These are phyloP conservation scores for Adiantum capillusveneris DNA, from an alignment of 75 land plant species.

Conservation along the genomic window DNA sequence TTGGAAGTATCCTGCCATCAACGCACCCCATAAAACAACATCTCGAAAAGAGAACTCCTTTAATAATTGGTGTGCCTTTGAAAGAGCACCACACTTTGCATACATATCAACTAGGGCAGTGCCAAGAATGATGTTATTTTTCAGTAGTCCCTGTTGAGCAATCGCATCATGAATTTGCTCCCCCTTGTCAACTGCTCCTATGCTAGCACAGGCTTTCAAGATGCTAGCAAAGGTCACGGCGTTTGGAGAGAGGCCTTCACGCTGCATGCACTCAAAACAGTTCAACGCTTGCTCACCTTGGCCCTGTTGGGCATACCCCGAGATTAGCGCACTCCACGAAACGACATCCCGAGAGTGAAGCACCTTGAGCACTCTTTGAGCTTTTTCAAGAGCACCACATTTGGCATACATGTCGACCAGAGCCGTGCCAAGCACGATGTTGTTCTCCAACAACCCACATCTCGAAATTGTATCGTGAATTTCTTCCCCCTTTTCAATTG, in stretches of 20 bases:
- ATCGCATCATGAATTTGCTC: slow-evolving; percentile 11
- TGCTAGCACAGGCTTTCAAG: slow-evolving; percentile 13
- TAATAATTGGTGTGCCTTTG: slow-evolving; percentile 11
- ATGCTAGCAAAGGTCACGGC: slow-evolving; percentile 21
- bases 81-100: slow-evolving; percentile 27
- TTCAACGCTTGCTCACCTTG: slow-evolving; percentile 12
- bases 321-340: slow-evolving; percentile 25
- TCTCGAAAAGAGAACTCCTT: slow-evolving; percentile 13
- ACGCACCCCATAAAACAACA: slow-evolving; percentile 22
- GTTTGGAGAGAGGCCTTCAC: slow-evolving; percentile 13
- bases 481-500: slow-evolving; percentile 14
- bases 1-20: slow-evolving; percentile 18
- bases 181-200: slow-evolving; percentile 16
- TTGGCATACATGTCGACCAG: slow-evolving; percentile 23
- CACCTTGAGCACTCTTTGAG: slow-evolving; percentile 13
- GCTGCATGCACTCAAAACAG: slow-evolving; percentile 22
- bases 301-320: slow-evolving; percentile 17
- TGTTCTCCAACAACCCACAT: slow-evolving; percentile 2
- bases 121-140: slow-evolving; percentile 15
- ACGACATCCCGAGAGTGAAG: slow-evolving; percentile 22
- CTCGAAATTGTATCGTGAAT: slow-evolving; percentile 15
- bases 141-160: slow-evolving; percentile 3
- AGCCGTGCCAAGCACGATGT: slow-evolving; percentile 23
- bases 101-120: slow-evolving; percentile 31
- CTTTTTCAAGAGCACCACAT: slow-evolving; percentile 17